Evolutionary conservation across 2,329 filamentous ascomycete species (phyloP).

Genomic region (Colletotrichum sidae): DNA sequence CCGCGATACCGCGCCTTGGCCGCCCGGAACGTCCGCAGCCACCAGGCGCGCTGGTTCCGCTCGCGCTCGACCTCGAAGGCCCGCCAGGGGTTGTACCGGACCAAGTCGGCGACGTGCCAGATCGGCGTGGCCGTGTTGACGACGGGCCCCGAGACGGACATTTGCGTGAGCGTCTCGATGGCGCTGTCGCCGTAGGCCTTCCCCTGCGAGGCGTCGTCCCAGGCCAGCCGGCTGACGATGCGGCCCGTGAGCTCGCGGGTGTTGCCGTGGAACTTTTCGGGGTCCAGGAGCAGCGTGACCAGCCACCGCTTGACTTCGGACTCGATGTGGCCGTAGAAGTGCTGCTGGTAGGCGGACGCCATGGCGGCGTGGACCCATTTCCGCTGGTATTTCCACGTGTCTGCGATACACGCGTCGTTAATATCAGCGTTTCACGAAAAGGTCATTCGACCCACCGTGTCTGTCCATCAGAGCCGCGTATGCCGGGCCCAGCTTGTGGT

Average conservation of each 20-base stretch:
- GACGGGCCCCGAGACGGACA: conserved; percentile 64
- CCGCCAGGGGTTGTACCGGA: conserved; percentile 60
- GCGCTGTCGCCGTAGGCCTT: conserved; percentile 58
- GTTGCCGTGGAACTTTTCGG: conserved; percentile 56
- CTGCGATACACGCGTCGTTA: conserved; percentile 41
- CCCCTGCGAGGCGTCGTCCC: conserved; percentile 61
- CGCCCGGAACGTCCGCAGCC: conserved; percentile 54
- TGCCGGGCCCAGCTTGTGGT: conserved; percentile 60
- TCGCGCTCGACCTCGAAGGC: conserved; percentile 58
- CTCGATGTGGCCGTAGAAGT: conserved; percentile 63
- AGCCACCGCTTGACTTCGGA: conserved; percentile 58
- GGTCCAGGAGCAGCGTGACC: conserved; percentile 59
- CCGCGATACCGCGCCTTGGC: conserved; percentile 54
- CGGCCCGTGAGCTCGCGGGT: conserved; percentile 62
- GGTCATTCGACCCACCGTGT: conserved; percentile 51
- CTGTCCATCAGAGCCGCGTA: conserved; percentile 65
- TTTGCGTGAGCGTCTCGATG: conserved; percentile 59
- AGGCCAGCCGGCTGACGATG: conserved; percentile 61
- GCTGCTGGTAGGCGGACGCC: conserved; percentile 51
- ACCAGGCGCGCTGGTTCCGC: conserved; percentile 57
- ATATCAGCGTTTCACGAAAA: background rate
- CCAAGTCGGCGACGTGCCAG: conserved; percentile 55
- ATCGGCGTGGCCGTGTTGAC: conserved; percentile 63
- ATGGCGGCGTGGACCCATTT: conserved; percentile 65
- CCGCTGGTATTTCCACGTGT: conserved; percentile 60